A percentile compares a stretch with the other conserved stretches of the same genome.
phyloP scores from a whole-genome alignment of 1,284 basidiomycete species.

The Trametes sp. region DNA sequence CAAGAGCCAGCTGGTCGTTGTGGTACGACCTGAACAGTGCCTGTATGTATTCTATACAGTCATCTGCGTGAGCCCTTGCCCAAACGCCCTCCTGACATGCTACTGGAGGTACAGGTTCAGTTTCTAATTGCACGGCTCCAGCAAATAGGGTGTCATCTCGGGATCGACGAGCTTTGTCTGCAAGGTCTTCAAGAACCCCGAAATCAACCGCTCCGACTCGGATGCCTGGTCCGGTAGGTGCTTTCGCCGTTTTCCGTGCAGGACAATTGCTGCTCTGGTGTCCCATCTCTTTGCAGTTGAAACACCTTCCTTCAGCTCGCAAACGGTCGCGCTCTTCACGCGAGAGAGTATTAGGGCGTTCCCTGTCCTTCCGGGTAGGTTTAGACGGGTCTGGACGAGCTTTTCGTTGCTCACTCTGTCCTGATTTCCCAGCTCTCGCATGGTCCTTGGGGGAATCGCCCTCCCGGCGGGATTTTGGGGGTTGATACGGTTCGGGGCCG shows the following conservation, averaged over 20 bases:
- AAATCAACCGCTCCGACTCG: conserved; percentile 1
- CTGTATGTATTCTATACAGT: not conserved
- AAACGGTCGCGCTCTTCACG: conserved; percentile 11
- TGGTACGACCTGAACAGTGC: not conserved
- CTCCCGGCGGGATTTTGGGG: not conserved
- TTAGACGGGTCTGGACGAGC: not conserved
- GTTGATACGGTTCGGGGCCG: conserved; percentile 2
- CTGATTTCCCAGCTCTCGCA: not conserved
- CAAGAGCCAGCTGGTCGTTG: not conserved
- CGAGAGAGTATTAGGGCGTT: not conserved
- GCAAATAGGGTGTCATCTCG: not conserved
- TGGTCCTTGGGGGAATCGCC: not conserved
- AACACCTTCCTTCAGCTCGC: conserved; percentile 11
- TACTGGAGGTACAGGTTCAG: not conserved
- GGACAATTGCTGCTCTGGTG: conserved; percentile 12
- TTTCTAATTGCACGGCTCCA: not conserved
- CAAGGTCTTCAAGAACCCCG: not conserved
- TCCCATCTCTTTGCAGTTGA: conserved; percentile 10
- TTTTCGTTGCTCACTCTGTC: not conserved
- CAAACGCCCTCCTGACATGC: not conserved
- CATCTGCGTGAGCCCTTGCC: not conserved
- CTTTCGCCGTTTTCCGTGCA: conserved; percentile 16
- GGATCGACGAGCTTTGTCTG: not conserved
- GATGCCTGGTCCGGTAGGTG: not conserved
- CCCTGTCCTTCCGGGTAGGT: not conserved